Conservation (phyloP, 345 rosid genomes). For the Citrus mangshanensis region DNA sequence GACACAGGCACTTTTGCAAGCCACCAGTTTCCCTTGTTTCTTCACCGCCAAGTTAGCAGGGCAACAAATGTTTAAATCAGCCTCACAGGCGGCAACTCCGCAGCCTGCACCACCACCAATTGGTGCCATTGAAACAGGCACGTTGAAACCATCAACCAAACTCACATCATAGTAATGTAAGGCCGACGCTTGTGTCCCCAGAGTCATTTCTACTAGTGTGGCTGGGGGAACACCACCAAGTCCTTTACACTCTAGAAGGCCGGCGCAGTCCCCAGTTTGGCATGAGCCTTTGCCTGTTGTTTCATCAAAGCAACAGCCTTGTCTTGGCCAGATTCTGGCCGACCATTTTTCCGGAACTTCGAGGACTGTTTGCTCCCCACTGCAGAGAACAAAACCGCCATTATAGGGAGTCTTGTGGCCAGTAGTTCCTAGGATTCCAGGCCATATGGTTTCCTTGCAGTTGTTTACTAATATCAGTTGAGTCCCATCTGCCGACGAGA, state of each 20-base stretch:
- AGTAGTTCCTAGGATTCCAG: conserved; percentile 40
- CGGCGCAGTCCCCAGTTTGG: conserved; percentile 47
- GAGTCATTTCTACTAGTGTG: conserved; percentile 45
- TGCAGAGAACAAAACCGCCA: conserved; percentile 44
- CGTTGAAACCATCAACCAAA: conserved; percentile 50
- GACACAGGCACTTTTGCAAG: conserved; percentile 52
- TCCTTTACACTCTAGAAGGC: conserved; percentile 39
- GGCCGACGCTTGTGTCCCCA: conserved; percentile 37
- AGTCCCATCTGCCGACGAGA: conserved; percentile 16
- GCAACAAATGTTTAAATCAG: conserved; percentile 43
- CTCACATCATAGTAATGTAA: conserved; percentile 56
- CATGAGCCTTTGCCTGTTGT: conserved; percentile 35
- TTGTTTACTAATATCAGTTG: conserved; percentile 39
- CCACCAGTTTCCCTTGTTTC: conserved; percentile 39
- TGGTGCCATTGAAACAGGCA: conserved; percentile 43
- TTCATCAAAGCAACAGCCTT: conserved; percentile 44
- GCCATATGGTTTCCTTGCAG: conserved; percentile 48
- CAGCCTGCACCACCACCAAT: conserved; percentile 36
- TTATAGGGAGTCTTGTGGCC: conserved; percentile 35
- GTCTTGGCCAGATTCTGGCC: conserved; percentile 52
- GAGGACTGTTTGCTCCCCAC: conserved; percentile 29
- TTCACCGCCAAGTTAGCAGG: conserved; percentile 34
- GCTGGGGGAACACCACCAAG: conserved; percentile 45
- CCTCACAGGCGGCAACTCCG: conserved; percentile 44
- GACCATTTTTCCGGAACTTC: conserved; percentile 44